Evolutionary conservation across 441 rosid species (phyloP).

Genomic region (Bruguiera hainesii): DNA sequence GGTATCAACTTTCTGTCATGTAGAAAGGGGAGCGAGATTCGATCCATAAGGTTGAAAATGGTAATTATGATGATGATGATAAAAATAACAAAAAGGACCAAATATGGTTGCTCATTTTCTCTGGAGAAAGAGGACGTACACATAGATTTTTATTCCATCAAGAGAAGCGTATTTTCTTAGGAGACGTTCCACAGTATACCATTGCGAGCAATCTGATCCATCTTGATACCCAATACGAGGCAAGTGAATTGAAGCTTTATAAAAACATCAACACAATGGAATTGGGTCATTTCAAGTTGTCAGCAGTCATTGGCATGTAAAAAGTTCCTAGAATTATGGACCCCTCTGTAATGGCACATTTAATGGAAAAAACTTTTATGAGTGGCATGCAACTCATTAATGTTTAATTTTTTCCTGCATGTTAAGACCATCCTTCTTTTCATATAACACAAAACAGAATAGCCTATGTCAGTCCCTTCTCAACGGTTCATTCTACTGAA

Average conservation of each 20-base stretch:
- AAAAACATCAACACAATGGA: neutral
- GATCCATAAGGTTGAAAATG: no score
- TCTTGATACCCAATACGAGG: slow-evolving; percentile 82
- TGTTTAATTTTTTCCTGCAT: no score
- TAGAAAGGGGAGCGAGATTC: neutral
- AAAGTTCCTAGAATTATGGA: neutral
- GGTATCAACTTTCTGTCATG: neutral
- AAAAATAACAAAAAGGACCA: neutral
- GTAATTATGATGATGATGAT: neutral
- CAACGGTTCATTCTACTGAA: neutral
- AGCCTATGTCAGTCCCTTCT: neutral
- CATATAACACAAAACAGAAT: neutral
- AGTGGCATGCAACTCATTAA: neutral
- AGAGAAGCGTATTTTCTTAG: slow-evolving; percentile 75
- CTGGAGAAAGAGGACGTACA: slow-evolving; percentile 40
- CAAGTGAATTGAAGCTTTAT: slow-evolving; percentile 82
- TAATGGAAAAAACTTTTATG: neutral
- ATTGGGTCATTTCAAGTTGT: neutral
- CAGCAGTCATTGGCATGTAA: neutral
- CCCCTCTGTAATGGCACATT: neutral
- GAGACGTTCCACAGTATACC: slow-evolving; percentile 88
- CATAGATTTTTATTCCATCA: slow-evolving; percentile 58
- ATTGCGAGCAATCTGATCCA: slow-evolving; percentile 69
- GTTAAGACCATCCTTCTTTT: no score
- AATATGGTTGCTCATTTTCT: neutral